phyloP scores from a whole-genome alignment of 1,284 basidiomycete genomes.

The Puccinia novopanici region DNA sequence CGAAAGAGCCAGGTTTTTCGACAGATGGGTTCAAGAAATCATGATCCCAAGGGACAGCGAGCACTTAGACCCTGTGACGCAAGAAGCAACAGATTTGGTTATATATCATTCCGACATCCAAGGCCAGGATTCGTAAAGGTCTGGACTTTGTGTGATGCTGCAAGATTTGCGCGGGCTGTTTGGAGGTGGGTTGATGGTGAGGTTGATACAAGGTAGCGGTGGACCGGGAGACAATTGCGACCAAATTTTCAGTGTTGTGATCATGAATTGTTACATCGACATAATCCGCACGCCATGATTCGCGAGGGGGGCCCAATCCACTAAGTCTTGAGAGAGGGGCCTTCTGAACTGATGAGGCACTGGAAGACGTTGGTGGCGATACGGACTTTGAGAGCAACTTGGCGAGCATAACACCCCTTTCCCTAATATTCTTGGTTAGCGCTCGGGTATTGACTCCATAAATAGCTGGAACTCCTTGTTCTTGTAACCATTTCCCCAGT shows the following conservation, averaged over 20 bases:
- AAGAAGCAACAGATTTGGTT: conserved; percentile 98
- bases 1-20: conserved; percentile 72
- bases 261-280: conserved; percentile 80
- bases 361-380: conserved; percentile 12
- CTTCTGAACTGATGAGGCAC: conserved; percentile 16
- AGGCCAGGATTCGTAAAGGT: conserved; percentile 78
- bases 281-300: conserved; percentile 78
- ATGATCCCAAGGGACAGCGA: conserved; percentile 96
- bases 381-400: conserved; percentile 65
- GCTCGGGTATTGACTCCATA: conserved; percentile 96
- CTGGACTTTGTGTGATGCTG: conserved; percentile 75
- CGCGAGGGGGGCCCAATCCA: conserved; percentile 51
- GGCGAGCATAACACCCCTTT: conserved; percentile 89
- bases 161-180: conserved; percentile 61
- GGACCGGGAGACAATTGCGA: conserved; percentile 78
- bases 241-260: conserved; percentile 86
- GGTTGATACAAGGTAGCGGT: conserved; percentile 74
- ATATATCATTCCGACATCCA: conserved; percentile 99
- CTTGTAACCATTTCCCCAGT: conserved; percentile 88
- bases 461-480: conserved; percentile 90
- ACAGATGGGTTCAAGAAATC: conserved; percentile 71
- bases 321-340: conserved; percentile 5
- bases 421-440: conserved; percentile 92
- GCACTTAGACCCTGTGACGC: conserved; percentile 87
- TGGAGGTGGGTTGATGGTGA: conserved; percentile 60